phyloP scores from a whole-genome alignment of 83 land plant species.

The Diphasiastrum complanatum region DNA sequence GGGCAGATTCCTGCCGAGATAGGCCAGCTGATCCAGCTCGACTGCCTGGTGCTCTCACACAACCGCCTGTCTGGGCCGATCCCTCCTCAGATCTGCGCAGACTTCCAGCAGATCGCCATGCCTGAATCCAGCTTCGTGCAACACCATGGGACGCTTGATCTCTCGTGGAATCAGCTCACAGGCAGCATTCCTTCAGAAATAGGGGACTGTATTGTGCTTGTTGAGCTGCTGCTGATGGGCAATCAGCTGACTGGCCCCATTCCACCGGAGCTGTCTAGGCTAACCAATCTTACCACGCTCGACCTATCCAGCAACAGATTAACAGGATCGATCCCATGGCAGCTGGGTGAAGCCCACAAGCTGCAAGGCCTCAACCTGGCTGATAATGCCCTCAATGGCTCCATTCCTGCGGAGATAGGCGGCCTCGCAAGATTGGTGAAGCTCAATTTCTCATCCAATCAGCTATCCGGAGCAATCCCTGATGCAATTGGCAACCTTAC shows the following conservation, averaged over 20 bases:
- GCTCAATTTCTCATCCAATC: slow-evolving; percentile 7
- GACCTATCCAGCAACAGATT: slow-evolving; percentile 24
- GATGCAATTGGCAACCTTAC: slow-evolving; percentile 1
- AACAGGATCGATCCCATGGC: slow-evolving; percentile 16
- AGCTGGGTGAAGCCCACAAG: slow-evolving; percentile 15
- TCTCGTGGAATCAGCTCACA: not conserved
- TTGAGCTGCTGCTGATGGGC: slow-evolving; percentile 1
- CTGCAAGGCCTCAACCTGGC: slow-evolving; percentile 15
- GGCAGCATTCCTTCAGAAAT: slow-evolving; percentile 10
- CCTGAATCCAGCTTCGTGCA: slow-evolving; percentile 10
- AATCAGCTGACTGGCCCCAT: slow-evolving; percentile 19
- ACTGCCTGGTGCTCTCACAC: slow-evolving; percentile 2
- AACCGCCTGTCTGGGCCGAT: not conserved
- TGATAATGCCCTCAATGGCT: not conserved
- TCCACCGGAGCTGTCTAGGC: slow-evolving; percentile 5
- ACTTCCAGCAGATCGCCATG: no score
- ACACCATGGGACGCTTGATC: slow-evolving; percentile 9
- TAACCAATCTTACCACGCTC: slow-evolving; percentile 1
- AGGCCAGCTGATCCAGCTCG: slow-evolving; percentile 5
- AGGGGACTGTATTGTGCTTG: not conserved
- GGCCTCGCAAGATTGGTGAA: slow-evolving; percentile 5
- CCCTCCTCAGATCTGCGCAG: not conserved
- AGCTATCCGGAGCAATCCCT: not conserved
- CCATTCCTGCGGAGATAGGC: slow-evolving; percentile 7
- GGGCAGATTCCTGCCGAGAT: slow-evolving; percentile 8